These are phyloP conservation scores for Dimocarpus longan DNA, from an alignment of 345 rosid genomes.

Conservation along the genomic window DNA sequence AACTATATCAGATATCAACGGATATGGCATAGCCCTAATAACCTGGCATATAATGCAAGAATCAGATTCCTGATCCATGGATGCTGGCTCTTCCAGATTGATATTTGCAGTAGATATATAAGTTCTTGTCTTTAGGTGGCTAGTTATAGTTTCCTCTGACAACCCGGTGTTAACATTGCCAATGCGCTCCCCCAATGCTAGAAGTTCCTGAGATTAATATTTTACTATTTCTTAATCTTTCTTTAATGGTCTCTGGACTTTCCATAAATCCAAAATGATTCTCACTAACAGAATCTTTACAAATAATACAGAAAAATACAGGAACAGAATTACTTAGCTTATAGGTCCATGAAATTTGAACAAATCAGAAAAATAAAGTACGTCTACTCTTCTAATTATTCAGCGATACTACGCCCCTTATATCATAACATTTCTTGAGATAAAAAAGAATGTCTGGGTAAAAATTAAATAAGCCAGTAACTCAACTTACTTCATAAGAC, in stretches of 20 bases:
- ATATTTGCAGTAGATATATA: conserved; percentile 37
- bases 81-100: conserved; percentile 63
- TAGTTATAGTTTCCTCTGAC: conserved; percentile 56
- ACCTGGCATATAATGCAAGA: conserved; percentile 95
- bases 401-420: background rate
- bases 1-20: background rate
- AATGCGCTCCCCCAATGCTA: conserved; percentile 77
- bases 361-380: background rate
- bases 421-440: background rate
- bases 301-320: background rate
- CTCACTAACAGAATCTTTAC: background rate
- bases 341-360: background rate
- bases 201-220: conserved; percentile 66
- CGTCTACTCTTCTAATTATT: background rate
- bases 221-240: background rate
- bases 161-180: conserved; percentile 83
- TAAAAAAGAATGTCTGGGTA: conserved; percentile 1
- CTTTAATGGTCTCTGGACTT: background rate
- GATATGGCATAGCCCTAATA: conserved; percentile 15
- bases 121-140: conserved; percentile 51
- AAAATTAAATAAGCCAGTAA: background rate
- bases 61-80: conserved; percentile 54
- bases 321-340: background rate
- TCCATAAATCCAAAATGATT: background rate
- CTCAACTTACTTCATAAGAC: conserved; percentile 74